Evolutionary conservation across 2,329 filamentous ascomycete species (phyloP), one percentile per base, ranked within the genome.

Genomic region (Cladosporium oxysporum): DNA sequence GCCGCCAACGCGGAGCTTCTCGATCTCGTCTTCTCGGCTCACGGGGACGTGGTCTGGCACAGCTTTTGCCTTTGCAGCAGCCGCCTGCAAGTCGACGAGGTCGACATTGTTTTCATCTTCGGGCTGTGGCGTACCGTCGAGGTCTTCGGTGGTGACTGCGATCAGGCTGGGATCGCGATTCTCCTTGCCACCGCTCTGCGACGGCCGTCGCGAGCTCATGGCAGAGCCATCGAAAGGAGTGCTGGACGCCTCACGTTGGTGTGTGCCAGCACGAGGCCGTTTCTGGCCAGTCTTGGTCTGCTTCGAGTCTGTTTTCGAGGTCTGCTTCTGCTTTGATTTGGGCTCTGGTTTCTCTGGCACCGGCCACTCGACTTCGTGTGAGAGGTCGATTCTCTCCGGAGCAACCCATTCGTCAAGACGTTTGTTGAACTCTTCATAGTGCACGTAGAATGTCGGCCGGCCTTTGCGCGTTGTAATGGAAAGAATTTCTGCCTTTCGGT

Each of bases 371-470:
- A 99, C 95, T 73, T 97, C 93, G 71, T 92, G 89, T 1, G 86
- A 83, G 66, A 99, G 89, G 77, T 98, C 92, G 71, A 99, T 92
- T 41, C 95, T 87, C 41, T 87, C 84, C 33, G 90, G 86, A 1
- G 91, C 85, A 11, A 99, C 89, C 95, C 95, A 99, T 83, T 99
- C 95, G 72, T 89, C 87, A 35, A 89, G 81, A 83, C 88, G 87
- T 73, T 98, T 98, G 81, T 98, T 98, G 86, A 97, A 98, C 75
- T 96, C 96, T 76, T 97, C 92, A 77, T 97, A 98, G 78, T 98
- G 96, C 74, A 96, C 96, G 79, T 97, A 97, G 76, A 94, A 97
- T 64, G 91, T 91, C 47, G 92, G 90, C 18, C 91, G 90, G 74
- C 92, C 94, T 79, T 96, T 96, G 26, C 91, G 91, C 67, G 93